Evolutionary conservation across 2,329 filamentous ascomycete species (phyloP), one percentile per base, ranked within the genome.

Genomic region (Fusarium gaditjirri): DNA sequence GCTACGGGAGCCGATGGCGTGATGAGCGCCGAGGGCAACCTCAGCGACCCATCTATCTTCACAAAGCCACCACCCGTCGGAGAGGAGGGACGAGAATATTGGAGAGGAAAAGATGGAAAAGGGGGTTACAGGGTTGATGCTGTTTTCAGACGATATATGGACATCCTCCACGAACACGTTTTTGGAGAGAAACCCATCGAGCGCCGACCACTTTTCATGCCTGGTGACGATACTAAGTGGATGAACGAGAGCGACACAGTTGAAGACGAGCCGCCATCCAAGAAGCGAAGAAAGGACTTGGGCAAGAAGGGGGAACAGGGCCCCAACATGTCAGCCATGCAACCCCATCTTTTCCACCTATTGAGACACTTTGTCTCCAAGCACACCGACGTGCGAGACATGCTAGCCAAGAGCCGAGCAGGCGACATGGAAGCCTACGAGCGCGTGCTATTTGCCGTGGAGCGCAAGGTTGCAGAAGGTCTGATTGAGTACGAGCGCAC

Each of bases 21-120:
- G 56, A 98, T 99, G 96, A 95, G 92, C 74, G 96, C 96, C 9
- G 96, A 99, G 82, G 96, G 94, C 1, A 97, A 98, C 79, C 87
- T 99, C 1, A 95, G 94, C 78, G 94, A 99, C 78, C 96, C 96
- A 0, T 91, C 90, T 5, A 92, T 99, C 46, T 99, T 99, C 78
- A 90, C 92, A 19, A 83, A 85, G 36, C 86, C 90, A 21, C 94
- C 94, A 0, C 80, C 88, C 1, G 77, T 84, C 0, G 92, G 91
- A 0, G 81, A 90, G 50, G 90, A 93, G 80, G 90, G 90, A 0
- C 87, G 92, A 65, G 94, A 97, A 77, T 98, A 96, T 81, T 98
- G 95, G 95, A 87, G 92, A 38, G 94, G 93, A 2, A 86, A 84
- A 57, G 89, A 95, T 77, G 93, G 94, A 2, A 91, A 89, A 67